Evolutionary conservation across 768 basidiomycete species (phyloP), one percentile per base, ranked within the genome.

Genomic region (Lactarius tabidus): DNA sequence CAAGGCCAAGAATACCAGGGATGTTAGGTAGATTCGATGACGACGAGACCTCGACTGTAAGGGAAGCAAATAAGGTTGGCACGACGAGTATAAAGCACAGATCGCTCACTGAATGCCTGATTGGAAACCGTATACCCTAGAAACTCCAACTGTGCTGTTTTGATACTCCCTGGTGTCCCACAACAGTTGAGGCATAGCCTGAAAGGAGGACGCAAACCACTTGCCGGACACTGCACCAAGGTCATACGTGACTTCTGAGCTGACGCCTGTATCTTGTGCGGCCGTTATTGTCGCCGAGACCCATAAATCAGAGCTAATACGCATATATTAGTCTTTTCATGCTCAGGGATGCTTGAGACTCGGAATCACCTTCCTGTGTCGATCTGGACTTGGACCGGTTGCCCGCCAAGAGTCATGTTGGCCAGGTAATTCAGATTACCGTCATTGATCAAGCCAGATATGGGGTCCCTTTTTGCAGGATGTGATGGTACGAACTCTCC

Each of bases 281-380:
- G 58, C 63, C 15, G 68, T 64, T 9, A 76, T 71, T 26, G 66
- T 59, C 2, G 73, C 73, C 17, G 70, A 71, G 3, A 75, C 71
- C 69, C 72, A 75, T 26, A 77, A 53, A 59, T 77, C 76, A 17
- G 75, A 71, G 45, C 75, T 76, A 38, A 31, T 36, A 15, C 38
- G 48, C 12, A 36, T 45, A 55, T 45, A 18, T 53, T 39, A 31
- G n/a, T 33, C 20, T 2, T 28, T n/a, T 26, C 51, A n/a, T 53
- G 15, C 28, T 20, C 26, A 26, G 14, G 26, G 9, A 43, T 33
- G 20, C 7, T n/a, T 10, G 29, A 62, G 20, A 57, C 29, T 23
- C 39, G 53, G 33, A 31, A 48, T 45, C 61, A 75, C 74, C 74
- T 76, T 41, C 76, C 76, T 8, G 75, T 76, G 60, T 77, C 76